These are phyloP conservation scores for Yamadazyma atlantica DNA, from an alignment of 1,139 yeast species.

Conservation along the genomic window DNA sequence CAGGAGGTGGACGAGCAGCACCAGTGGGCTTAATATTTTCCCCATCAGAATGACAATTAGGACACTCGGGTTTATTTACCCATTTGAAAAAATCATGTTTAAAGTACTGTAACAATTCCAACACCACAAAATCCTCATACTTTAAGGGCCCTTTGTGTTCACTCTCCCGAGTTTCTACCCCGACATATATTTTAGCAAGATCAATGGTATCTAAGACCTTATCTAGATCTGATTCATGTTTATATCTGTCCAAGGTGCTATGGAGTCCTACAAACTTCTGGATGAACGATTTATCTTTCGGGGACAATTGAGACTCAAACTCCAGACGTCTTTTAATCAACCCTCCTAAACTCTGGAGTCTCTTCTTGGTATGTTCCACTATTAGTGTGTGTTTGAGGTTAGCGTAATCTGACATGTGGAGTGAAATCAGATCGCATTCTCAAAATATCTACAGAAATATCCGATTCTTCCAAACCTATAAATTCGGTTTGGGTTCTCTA, in stretches of 20 bases:
- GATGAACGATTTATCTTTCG: slow-evolving; percentile 14
- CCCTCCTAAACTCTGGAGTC: slow-evolving; percentile 1
- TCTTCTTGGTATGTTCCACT: slow-evolving; percentile 6
- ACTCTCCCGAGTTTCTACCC: slow-evolving; percentile 32
- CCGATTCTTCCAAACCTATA: too few species aligned
- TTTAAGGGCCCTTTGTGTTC: slow-evolving; percentile 4
- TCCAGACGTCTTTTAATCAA: not conserved
- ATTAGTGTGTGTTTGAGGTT: slow-evolving; percentile 4
- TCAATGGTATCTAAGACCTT: slow-evolving; percentile 36
- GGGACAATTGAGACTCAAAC: not conserved
- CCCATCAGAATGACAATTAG: slow-evolving; percentile 40
- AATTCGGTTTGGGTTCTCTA: too few species aligned
- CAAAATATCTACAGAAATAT: too few species aligned
- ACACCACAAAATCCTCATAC: slow-evolving; percentile 69
- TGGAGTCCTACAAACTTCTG: slow-evolving; percentile 2
- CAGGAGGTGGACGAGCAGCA: slow-evolving; percentile 14
- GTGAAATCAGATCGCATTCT: too few species aligned
- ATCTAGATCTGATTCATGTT: slow-evolving; percentile 15
- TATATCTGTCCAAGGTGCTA: slow-evolving; percentile 9
- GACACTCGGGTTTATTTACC: slow-evolving; percentile 74
- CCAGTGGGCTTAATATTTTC: slow-evolving; percentile 18
- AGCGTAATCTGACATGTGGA: slow-evolving; percentile 1
- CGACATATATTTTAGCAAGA: slow-evolving; percentile 33
- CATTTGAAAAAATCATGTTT: slow-evolving; percentile 79
- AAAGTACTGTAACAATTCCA: slow-evolving; percentile 71